Percentiles rank a stretch among this genome's conserved stretches.
These are phyloP conservation scores for Suillus cothurnatus DNA, from an alignment of 768 basidiomycete genomes.

Conservation along the genomic window DNA sequence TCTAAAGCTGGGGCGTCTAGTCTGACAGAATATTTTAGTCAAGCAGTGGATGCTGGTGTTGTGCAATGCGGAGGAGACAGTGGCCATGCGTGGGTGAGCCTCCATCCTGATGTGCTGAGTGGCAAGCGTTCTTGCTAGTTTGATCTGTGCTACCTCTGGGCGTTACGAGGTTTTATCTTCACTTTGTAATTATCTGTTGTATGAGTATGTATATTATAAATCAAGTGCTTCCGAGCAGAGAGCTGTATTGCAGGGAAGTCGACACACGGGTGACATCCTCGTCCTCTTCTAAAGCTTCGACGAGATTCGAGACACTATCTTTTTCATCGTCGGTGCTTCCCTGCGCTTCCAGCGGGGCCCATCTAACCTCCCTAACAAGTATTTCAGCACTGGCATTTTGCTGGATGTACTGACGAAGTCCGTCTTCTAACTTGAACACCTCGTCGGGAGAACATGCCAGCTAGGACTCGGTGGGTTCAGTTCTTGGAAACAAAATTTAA, in stretches of 20 bases:
- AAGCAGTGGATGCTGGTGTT: conserved; percentile 42
- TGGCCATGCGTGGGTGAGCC: conserved; percentile 36
- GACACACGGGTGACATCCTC: conserved; percentile 63
- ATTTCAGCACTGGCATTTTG: conserved; percentile 39
- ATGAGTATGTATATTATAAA: conserved; percentile 14
- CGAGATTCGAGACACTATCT: conserved; percentile 42
- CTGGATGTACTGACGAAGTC: conserved; percentile 27
- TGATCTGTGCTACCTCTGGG: neutral
- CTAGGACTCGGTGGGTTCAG: conserved; percentile 28
- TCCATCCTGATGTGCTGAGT: conserved; percentile 4
- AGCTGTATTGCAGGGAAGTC: conserved; percentile 47
- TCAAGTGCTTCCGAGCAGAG: conserved; percentile 21
- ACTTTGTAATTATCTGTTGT: neutral
- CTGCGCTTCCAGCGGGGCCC: conserved; percentile 49
- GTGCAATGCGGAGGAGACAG: conserved; percentile 43
- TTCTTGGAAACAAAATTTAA: conserved; percentile 6
- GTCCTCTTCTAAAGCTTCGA: conserved; percentile 55
- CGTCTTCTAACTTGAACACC: conserved; percentile 41
- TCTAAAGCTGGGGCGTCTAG: conserved; percentile 40
- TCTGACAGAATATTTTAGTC: conserved; percentile 43
- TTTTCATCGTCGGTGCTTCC: conserved; percentile 42
- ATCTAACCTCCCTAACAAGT: conserved; percentile 53
- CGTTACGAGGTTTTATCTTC: neutral
- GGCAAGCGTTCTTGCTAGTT: conserved; percentile 2
- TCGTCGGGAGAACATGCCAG: conserved; percentile 46